Percentiles rank a stretch among this genome's conserved stretches.
Conservation (phyloP, 805 yeast genomes). For the Lipomyces mesembrius region DNA sequence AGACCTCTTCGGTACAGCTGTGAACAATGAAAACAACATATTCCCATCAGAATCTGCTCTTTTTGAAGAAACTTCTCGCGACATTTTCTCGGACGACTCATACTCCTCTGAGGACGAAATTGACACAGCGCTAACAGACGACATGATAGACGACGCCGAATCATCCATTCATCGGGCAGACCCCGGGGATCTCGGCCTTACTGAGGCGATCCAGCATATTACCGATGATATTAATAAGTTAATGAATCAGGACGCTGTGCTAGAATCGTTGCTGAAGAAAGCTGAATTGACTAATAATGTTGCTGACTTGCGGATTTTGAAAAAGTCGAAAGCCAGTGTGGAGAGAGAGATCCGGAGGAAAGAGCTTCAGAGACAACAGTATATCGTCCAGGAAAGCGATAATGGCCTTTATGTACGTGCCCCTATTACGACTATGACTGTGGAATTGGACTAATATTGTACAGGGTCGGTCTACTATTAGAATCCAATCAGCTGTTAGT, state of each 20-base stretch:
- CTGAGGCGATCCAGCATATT: constrained; percentile 34
- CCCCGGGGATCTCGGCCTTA: constrained; percentile 66
- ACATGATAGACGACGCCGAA: constrained; percentile 37
- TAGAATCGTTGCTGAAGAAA: constrained; percentile 71
- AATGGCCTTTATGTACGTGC: constrained; percentile 70
- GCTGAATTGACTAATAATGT: constrained; percentile 84
- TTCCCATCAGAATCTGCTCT: constrained; percentile 34
- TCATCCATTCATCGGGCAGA: constrained; percentile 58
- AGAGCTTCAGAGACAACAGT: constrained; percentile 78
- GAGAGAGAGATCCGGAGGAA: constrained; percentile 73
- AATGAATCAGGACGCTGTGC: constrained; percentile 63
- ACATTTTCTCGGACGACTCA: constrained; percentile 38
- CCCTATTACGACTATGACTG: not conserved
- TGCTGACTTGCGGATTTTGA: constrained; percentile 67
- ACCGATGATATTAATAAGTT: constrained; percentile 70
- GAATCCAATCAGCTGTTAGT: constrained; percentile 55
- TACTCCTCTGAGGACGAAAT: constrained; percentile 41
- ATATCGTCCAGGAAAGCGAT: constrained; percentile 79
- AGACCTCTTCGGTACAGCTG: constrained; percentile 34
- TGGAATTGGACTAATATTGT: not conserved
- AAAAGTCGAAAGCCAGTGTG: constrained; percentile 68
- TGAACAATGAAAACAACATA: constrained; percentile 25
- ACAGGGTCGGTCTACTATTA: constrained; percentile 40
- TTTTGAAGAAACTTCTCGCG: constrained; percentile 37
- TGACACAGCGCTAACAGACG: constrained; percentile 39